Evolutionary conservation across 2,329 filamentous ascomycete genomes (phyloP), one percentile per base, ranked within the genome.

Genomic region (Trichothecium sympodiale): DNA sequence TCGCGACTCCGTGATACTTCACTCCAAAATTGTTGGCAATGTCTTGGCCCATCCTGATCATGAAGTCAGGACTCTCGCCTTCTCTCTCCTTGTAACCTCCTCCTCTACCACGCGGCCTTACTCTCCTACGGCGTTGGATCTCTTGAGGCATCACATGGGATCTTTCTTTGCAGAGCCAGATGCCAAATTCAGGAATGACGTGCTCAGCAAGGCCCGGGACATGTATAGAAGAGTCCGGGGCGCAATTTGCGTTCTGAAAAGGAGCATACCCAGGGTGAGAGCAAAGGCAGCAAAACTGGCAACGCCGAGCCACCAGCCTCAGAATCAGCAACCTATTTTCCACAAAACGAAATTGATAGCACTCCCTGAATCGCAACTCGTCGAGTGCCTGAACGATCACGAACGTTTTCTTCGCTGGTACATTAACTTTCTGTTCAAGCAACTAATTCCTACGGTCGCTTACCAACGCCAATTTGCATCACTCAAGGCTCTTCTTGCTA

Each of bases 401-500:
- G 57, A 71, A 25, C 55, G 60, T 1, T 94, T 94, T 48, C 46
- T 93, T n/a, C 52, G 55, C 2, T 88, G 83, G 77, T 93, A 89
- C 50, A 48, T 84, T 2, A 50, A 60, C 2, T 91, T 94, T 45
- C 56, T 95, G 5, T 69, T 76, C 36, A 62, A 65, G 27, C 87
- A 96, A 47, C 62, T 98, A 16, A 71, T 76, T 3, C 79, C 87
- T 3, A 88, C 82, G 1, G 77, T 84, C 13, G 91, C 88, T 9
- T 98, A 96, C 51, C 88, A 94, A 52, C 75, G 87, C 6, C 89
- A 94, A 46, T 83, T 88, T 32, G 83, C 83, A 3, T 77, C 85
- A 3, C 57, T 96, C 5, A 86, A 80, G 49, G 77, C 81, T 1
- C 58, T 89, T 18, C 64, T 64, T 1, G 67, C 80, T 35, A 61